Conservation (phyloP, 768 basidiomycete genomes). For the Gymnopilus junonius region DNA sequence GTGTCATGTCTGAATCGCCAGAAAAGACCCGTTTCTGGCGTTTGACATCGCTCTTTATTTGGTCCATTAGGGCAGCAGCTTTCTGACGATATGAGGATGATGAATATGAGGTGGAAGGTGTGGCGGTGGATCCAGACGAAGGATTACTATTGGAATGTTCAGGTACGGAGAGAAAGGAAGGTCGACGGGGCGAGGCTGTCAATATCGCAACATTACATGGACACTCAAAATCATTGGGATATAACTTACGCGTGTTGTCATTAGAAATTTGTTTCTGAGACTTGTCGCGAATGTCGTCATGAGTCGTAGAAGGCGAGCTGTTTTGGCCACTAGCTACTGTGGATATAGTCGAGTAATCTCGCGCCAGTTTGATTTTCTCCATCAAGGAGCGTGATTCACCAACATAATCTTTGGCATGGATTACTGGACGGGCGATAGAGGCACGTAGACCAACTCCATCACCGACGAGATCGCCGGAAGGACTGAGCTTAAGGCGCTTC, state of each 20-base stretch:
- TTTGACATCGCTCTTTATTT: conserved; percentile 81
- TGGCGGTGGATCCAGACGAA: conserved; percentile 34
- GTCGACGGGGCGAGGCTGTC: conserved; percentile 33
- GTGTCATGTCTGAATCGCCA: conserved; percentile 61
- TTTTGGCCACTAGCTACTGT: conserved; percentile 53
- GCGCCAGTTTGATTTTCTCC: conserved; percentile 79
- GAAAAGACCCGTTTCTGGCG: conserved; percentile 76
- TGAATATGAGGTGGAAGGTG: conserved; percentile 48
- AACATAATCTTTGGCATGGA: conserved; percentile 67
- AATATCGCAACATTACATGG: background rate
- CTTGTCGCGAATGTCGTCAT: conserved; percentile 9
- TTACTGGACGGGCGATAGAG: conserved; percentile 51
- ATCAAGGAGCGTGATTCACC: conserved; percentile 79
- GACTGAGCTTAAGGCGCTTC: conserved; percentile 82
- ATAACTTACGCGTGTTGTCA: background rate
- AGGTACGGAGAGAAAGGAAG: conserved; percentile 39
- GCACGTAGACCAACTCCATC: conserved; percentile 53
- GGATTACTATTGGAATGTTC: conserved; percentile 30
- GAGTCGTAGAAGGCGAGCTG: conserved; percentile 26
- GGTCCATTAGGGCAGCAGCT: conserved; percentile 82
- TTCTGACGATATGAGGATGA: conserved; percentile 75
- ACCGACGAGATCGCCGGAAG: conserved; percentile 59
- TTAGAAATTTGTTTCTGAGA: conserved; percentile 13
- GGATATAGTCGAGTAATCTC: conserved; percentile 78
- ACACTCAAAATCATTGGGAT: conserved; percentile 7